These are phyloP conservation scores for Dendryphion nanum DNA, from an alignment of 2,329 filamentous ascomycete species.

Conservation along the genomic window DNA sequence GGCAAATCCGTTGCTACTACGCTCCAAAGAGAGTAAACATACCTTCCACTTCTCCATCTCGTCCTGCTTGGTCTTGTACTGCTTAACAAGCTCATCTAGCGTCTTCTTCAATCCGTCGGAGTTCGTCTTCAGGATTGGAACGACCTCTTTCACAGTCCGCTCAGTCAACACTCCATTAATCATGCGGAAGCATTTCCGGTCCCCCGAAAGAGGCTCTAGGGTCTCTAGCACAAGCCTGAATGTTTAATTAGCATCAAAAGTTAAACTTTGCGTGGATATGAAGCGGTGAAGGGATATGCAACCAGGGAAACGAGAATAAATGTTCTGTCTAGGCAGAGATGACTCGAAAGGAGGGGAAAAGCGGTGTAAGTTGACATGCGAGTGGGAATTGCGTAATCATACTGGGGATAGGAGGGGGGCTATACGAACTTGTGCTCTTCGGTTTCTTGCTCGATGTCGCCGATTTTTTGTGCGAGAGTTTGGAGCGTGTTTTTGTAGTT, in stretches of 20 bases:
- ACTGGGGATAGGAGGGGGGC: slow-evolving; percentile 6
- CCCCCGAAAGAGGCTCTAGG: slow-evolving; percentile 72
- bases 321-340: background rate
- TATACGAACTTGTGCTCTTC: slow-evolving; percentile 91
- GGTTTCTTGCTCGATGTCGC: slow-evolving; percentile 93
- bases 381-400: too few relatives aligned
- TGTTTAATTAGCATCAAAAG: slow-evolving; percentile 13
- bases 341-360: background rate
- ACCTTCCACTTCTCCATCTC: slow-evolving; percentile 99
- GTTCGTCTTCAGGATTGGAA: slow-evolving; percentile 89
- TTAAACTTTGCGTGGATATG: slow-evolving; percentile 3
- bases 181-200: slow-evolving; percentile 97
- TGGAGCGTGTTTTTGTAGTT: slow-evolving; percentile 78
- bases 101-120: slow-evolving; percentile 92
- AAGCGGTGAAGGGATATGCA: slow-evolving; percentile 5
- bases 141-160: slow-evolving; percentile 87
- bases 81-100: slow-evolving; percentile 89
- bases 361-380: background rate
- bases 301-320: too few relatives aligned
- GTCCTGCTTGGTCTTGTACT: slow-evolving; percentile 91
- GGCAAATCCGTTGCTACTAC: too few relatives aligned
- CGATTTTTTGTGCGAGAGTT: slow-evolving; percentile 92
- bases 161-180: slow-evolving; percentile 97
- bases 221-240: slow-evolving; percentile 92
- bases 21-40: too few relatives aligned